Conservation (phyloP, 1,139 yeast species). For the Pichia sp. region DNA sequence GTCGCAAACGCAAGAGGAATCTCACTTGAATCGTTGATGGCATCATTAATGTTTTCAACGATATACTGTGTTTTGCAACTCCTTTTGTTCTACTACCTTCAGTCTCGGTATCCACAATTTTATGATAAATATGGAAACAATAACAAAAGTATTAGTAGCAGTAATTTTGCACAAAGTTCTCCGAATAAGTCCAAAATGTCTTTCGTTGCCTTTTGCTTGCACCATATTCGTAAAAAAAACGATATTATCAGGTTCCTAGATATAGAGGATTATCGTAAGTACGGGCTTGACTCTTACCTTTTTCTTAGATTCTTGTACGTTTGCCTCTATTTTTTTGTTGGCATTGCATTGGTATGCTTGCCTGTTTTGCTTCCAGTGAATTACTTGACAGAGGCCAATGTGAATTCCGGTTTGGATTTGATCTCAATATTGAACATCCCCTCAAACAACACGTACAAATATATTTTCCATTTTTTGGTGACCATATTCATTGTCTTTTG, state of each 20-base stretch:
- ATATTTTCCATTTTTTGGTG: constrained; percentile 54
- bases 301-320: constrained; percentile 52
- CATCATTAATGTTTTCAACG: constrained; percentile 48
- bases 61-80: constrained; percentile 51
- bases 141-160: background rate
- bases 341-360: constrained; percentile 36
- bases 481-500: constrained; percentile 46
- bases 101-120: constrained; percentile 44
- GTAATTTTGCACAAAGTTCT: background rate
- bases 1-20: constrained; percentile 31
- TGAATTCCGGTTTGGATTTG: constrained; percentile 46
- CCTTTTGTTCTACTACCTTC: constrained; percentile 46
- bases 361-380: constrained; percentile 53
- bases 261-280: constrained; percentile 40
- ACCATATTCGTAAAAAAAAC: constrained; percentile 24
- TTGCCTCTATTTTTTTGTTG: constrained; percentile 44
- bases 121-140: constrained; percentile 53
- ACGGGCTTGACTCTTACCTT: constrained; percentile 65
- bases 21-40: constrained; percentile 43
- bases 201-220: background rate
- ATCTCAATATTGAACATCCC: constrained; percentile 62
- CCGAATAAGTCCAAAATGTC: background rate
- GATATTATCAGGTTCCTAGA: constrained; percentile 30
- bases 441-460: constrained; percentile 39
- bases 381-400: constrained; percentile 13